These are phyloP conservation scores for Blastocystis sp. DNA, from an alignment of 352 stramenopile species.

Conservation along the genomic window DNA sequence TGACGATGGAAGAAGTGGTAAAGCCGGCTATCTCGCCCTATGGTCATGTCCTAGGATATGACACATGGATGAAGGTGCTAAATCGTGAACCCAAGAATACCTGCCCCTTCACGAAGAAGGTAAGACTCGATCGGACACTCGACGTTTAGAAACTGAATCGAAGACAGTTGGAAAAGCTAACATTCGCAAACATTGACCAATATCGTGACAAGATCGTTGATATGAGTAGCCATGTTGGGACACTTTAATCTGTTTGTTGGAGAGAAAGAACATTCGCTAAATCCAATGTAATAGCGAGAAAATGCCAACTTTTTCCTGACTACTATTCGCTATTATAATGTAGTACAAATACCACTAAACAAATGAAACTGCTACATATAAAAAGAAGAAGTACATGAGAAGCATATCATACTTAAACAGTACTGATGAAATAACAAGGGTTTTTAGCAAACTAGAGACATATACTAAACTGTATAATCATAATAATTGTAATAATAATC, in stretches of 20 bases:
- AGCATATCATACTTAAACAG: too few relatives aligned
- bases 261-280: neutral
- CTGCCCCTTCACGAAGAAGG: constrained; percentile 61
- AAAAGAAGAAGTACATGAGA: too few relatives aligned
- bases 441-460: too few relatives aligned
- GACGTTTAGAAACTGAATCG: constrained; percentile 52
- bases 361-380: too few relatives aligned
- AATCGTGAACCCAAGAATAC: constrained; percentile 62
- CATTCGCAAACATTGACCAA: constrained; percentile 31
- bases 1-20: constrained; percentile 53
- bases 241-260: neutral
- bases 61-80: constrained; percentile 54
- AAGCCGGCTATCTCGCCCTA: constrained; percentile 60
- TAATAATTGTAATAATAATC: too few relatives aligned
- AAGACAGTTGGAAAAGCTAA: constrained; percentile 24
- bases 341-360: too few relatives aligned
- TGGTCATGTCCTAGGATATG: constrained; percentile 56
- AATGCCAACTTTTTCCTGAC: neutral
- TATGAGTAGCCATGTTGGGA: neutral
- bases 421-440: too few relatives aligned
- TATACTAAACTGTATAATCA: too few relatives aligned
- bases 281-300: neutral
- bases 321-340: neutral
- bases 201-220: constrained; percentile 58
- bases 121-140: neutral